Conservation (phyloP, 164 flowering plant species). For the Protea cynaroides region DNA sequence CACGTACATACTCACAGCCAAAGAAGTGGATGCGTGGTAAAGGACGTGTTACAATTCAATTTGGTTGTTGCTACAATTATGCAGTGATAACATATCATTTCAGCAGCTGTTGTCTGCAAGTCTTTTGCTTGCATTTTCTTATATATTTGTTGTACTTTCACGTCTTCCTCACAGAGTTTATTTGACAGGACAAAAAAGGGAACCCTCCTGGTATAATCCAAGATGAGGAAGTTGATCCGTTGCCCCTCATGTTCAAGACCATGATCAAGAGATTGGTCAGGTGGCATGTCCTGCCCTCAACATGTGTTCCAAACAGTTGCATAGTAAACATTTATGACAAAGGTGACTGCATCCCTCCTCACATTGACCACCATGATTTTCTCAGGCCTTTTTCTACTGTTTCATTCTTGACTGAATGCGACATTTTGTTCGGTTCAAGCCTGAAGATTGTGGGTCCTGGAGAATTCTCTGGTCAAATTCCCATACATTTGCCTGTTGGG, state of each 20-base stretch:
- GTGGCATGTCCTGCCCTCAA: neutral
- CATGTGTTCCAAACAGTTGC: conserved; percentile 6
- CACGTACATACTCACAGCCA: neutral
- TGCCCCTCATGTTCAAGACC: neutral
- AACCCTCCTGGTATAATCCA: neutral
- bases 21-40: conserved; percentile 7
- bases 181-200: conserved; percentile 1
- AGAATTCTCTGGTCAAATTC: no score
- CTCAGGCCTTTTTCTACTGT: no score
- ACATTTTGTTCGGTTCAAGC: no score
- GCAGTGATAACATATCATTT: neutral
- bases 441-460: no score
- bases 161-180: neutral
- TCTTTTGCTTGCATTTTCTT: neutral
- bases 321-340: conserved; percentile 3
- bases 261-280: neutral
- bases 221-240: conserved; percentile 2
- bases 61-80: neutral
- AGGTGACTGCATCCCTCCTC: neutral
- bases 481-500: no score
- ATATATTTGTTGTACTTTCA: neutral
- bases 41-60: conserved; percentile 4
- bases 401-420: no score
- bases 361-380: no score
- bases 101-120: no score